Evolutionary conservation across 306 rosid species (phyloP), one percentile per base, ranked within the genome.

Genomic region (Prinsepia uniflora): DNA sequence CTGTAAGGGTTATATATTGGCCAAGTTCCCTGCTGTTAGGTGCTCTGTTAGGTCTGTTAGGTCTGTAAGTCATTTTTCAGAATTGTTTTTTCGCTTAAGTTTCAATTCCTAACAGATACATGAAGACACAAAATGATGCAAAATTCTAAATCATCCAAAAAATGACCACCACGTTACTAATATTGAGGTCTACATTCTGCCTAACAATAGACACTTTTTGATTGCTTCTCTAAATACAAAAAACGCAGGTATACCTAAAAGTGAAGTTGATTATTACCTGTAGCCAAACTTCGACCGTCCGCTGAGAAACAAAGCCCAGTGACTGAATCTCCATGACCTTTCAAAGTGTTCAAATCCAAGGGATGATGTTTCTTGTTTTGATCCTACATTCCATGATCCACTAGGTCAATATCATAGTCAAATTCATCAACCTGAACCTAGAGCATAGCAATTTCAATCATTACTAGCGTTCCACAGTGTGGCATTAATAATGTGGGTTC

Each of bases 301-400:
- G 87, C 76, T 40, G 97, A 89, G 81, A 95, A 95, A 78, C 92
- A 83, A 59, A 91, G 55, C 63, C 97, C 92, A 8, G 92, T 85
- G 19, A 95, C 97, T 2, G 89, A 78, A 72, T 95, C 99, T 55
- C 93, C 96, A 22, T 95, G 99, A 63, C 99, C 99, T 82, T 95
- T 95, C 92, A 95, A 70, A 45, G 99, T 91, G 76, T 95, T 95
- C 87, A 95, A 79, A 86, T 95, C 99, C 84, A 95, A 84, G 1
- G 91, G 92, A 84, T 95, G 99, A 74, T 95, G 99, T 39, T 88
- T 85, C 88, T 87, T 94, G 89, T 65, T 85, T 78, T 84, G 98
- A 76, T 94, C 98, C 98, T 92, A 48, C 47, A 76, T 80, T 80
- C 43, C 76, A 63, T 15, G 36, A 64, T 58, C 73, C 52, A 79